Base-by-base conservation (phyloP, 768 basidiomycete species). In the Strobilomyces dryophilus region DNA sequence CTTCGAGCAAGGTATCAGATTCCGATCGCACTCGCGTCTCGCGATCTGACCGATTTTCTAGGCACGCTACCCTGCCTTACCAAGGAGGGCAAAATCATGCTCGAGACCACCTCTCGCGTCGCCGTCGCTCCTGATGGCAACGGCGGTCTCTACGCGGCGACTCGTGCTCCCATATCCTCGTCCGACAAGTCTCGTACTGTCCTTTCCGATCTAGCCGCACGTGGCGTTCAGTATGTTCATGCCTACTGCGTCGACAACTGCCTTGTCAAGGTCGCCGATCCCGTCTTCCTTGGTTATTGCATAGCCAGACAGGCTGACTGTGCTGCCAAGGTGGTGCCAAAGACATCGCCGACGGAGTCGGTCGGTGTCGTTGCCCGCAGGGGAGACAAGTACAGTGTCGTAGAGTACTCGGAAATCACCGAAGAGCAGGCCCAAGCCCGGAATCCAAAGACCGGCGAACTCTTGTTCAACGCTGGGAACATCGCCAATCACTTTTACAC, bases 401-500 rank as follows among this genome's bases (percentile, higher is more conserved):
- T 98, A 53, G 97, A 99, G 71, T 99, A 98, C 76, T 95, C 93
- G 5, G 97, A 99, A 69, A 92, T 99, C 64, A 82, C 89, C 8
- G 77, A 81, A 59, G 92, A 89, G 60, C 92, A 95, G 69, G 84
- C 95, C 4, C 89, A 91, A 66, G 76, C 79, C 55, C 85, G 85
- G 42, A 81, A 88, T 56, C 56, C 82, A 11, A 72, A 79, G 49
- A 80, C 82, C 3, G 89, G 85, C 49, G 86, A 93, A 52, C 81
- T 99, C 49, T 73, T 82, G 21, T 98, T 94, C 84, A 82, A 94
- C 53, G 95, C 95, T 7, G 97, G 82, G 34, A 99, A 99, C 73
- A 98, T 99, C 66, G 97, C 81, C 63, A 98, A 98, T 72, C 97
- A 99, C 71, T 97, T 98, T 73, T 99, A 97, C 75, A 94, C 94